Evolutionary conservation across 2,329 filamentous ascomycete genomes (phyloP).

Genomic region (Lomentospora prolificans): DNA sequence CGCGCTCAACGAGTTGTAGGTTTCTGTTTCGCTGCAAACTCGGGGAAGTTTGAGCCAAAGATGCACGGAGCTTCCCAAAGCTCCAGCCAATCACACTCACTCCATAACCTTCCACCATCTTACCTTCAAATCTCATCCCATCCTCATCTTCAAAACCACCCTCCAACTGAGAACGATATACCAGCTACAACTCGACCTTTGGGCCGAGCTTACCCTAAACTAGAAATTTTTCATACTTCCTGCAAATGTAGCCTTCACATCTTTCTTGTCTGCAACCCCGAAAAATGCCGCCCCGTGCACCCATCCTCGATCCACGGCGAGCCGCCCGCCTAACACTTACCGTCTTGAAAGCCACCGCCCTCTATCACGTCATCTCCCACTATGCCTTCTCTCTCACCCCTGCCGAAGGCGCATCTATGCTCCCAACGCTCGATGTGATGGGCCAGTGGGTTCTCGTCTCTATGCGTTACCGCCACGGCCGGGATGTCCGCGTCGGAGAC

Average conservation of each 20-base stretch:
- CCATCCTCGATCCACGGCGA: constrained; percentile 10
- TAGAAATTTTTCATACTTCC: neutral
- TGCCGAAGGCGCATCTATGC: constrained; percentile 73
- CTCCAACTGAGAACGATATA: neutral
- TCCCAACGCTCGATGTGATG: constrained; percentile 64
- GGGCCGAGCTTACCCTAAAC: neutral
- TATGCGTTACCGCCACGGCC: constrained; percentile 58
- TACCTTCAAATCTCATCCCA: neutral
- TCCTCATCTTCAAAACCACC: neutral
- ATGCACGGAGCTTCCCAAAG: neutral
- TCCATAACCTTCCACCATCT: neutral
- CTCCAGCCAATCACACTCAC: constrained; percentile 3
- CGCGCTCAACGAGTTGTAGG: neutral
- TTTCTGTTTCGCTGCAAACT: neutral
- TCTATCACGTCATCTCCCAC: constrained; percentile 41
- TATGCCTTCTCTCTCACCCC: constrained; percentile 53
- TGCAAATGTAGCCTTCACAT: neutral
- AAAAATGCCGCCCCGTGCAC: constrained; percentile 9
- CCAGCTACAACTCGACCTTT: neutral
- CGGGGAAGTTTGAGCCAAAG: neutral
- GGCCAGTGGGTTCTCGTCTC: constrained; percentile 63
- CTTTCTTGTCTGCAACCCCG: neutral
- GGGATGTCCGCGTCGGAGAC: constrained; percentile 64
- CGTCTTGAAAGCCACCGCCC: constrained; percentile 34
- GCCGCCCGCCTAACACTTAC: constrained; percentile 31